Evolutionary conservation across 2,329 filamentous ascomycete species (phyloP).

Genomic region (Neoarthrinium moseri): DNA sequence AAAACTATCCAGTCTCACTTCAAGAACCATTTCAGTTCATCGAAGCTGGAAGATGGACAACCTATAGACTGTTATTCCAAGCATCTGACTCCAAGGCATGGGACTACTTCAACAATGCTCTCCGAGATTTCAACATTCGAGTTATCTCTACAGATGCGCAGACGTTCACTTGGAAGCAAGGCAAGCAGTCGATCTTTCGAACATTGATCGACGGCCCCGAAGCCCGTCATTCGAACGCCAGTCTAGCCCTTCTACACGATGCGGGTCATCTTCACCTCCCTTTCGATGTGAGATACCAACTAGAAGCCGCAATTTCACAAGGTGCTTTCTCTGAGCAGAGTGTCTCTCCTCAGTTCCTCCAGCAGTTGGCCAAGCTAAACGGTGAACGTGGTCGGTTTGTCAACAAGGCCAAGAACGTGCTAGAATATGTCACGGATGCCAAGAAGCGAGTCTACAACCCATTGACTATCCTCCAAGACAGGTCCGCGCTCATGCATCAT

Average conservation of each 20-base stretch:
- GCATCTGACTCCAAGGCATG: constrained; percentile 30
- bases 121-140: constrained; percentile 72
- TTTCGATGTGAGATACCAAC: constrained; percentile 80
- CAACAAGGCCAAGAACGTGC: constrained; percentile 59
- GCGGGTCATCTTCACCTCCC: constrained; percentile 47
- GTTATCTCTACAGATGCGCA: constrained; percentile 35
- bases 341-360: constrained; percentile 66
- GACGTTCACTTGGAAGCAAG: constrained; percentile 39
- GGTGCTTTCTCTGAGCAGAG: constrained; percentile 74
- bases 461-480: constrained; percentile 66
- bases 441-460: constrained; percentile 65
- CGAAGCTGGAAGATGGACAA: constrained; percentile 58
- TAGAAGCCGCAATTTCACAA: constrained; percentile 90
- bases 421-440: constrained; percentile 72
- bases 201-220: constrained; percentile 31
- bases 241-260: constrained; percentile 29
- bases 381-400: constrained; percentile 21
- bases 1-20: constrained; percentile 36
- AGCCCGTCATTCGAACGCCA: constrained; percentile 13
- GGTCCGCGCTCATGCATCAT: constrained; percentile 45
- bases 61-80: constrained; percentile 46
- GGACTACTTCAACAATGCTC: constrained; percentile 44
- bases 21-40: constrained; percentile 38
- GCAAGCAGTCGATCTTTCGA: constrained; percentile 38
- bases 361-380: constrained; percentile 53